These are phyloP conservation scores for Aureobasidium sp. DNA, from an alignment of 2,329 filamentous ascomycete genomes.

Conservation along the genomic window DNA sequence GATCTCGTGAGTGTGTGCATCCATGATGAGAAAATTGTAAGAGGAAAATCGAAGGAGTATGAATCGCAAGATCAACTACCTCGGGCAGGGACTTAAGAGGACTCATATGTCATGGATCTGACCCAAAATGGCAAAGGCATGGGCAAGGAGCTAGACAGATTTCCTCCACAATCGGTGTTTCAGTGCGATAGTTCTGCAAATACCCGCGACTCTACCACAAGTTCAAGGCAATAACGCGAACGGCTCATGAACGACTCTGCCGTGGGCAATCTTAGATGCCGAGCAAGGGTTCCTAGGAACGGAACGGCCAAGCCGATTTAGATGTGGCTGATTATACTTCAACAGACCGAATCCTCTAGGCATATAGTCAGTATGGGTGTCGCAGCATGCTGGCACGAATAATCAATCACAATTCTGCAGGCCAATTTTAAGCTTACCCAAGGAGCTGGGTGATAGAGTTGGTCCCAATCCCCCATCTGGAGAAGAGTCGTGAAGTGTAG, in stretches of 20 bases:
- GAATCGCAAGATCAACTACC: neutral
- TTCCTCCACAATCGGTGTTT: neutral
- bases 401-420: neutral
- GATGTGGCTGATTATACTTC: neutral
- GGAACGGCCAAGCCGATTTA: neutral
- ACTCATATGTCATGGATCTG: neutral
- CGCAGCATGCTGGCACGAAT: neutral
- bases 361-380: neutral
- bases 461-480: neutral
- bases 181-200: neutral
- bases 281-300: neutral
- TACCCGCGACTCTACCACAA: neutral
- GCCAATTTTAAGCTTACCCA: too few relatives aligned
- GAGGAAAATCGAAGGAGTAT: neutral
- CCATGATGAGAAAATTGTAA: neutral
- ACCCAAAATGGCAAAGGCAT: neutral
- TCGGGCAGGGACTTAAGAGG: too few relatives aligned
- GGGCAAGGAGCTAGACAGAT: neutral
- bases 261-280: neutral
- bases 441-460: neutral
- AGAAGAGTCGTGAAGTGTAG: too few relatives aligned
- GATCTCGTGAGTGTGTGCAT: neutral
- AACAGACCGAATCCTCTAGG: neutral
- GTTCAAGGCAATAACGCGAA: neutral
- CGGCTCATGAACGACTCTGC: neutral